Base-by-base conservation (phyloP, 2,329 filamentous ascomycete genomes). In the Leptographium procerum region DNA sequence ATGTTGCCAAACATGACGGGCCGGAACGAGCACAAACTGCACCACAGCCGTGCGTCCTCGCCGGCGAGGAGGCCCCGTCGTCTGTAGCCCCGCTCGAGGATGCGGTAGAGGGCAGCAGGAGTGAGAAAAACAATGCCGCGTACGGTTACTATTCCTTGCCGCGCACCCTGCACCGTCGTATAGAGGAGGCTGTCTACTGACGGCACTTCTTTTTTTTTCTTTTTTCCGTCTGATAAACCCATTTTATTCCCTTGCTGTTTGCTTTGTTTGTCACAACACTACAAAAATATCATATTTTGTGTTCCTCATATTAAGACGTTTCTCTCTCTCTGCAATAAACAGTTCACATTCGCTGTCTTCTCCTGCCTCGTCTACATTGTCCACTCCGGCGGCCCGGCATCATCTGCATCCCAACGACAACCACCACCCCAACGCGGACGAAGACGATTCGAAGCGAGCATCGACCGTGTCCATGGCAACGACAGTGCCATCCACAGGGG, bases 181-280 rank as follows among this genome's bases (percentile, higher is more conserved):
- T 53, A 31, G 34, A 59, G 52, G 55, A 57, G 57, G 52, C 52
- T 55, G 59, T 52, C 57, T 59, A 45, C 56, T 58, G 59, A 60
- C 59, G 47, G 53, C 45, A 16, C 33, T 24, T 8, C 55, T 28
- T 28, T n/a, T 43, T 43, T n/a, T 16, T 24, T n/a, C 50, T 6
- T 33, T 33, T 33, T 33, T n/a, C 19, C 22, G 9, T 29, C 5
- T 9, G 10, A 7, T 52, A 10, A 5, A 16, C 13, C 34, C 26
- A 14, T 28, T 28, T 29, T 24, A 7, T 31, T 45, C 31, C 5
- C 14, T 14, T 33, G 31, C 24, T 11, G 29, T 55, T 31, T 36
- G 24, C 7, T 43, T 55, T 16, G 4, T 55, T 43, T 45, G 50
- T 10, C 28, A 9, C 50, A 24, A 5, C 22, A 36, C 45, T 24